Conservation (phyloP, 208 protist genomes). For the Tritrichomonas foetus region DNA sequence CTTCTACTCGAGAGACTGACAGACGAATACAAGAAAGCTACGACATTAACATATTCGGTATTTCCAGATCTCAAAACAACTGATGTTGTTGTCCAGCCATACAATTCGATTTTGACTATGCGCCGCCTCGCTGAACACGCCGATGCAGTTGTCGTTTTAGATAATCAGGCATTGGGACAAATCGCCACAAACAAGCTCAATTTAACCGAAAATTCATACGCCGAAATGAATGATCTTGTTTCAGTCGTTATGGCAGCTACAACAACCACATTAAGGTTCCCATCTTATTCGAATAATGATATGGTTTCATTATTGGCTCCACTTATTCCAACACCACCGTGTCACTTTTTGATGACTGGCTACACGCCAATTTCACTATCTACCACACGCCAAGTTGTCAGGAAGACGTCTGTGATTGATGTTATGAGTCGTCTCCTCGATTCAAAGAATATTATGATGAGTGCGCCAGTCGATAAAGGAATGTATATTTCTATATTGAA, state of each 20-base stretch:
- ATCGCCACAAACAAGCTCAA: constrained; percentile 67
- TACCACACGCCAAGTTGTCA: constrained; percentile 62
- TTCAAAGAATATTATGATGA: constrained; percentile 96
- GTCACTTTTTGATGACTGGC: constrained; percentile 92
- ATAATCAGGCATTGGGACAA: constrained; percentile 91
- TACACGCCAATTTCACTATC: constrained; percentile 91
- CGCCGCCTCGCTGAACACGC: constrained; percentile 82
- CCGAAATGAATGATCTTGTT: constrained; percentile 83
- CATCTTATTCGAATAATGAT: constrained; percentile 94
- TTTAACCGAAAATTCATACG: constrained; percentile 80
- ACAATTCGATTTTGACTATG: constrained; percentile 98
- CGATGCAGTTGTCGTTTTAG: constrained; percentile 79
- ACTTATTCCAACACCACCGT: constrained; percentile 96
- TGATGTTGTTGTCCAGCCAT: constrained; percentile 99
- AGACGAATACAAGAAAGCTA: constrained; percentile 79
- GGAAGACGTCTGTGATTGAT: constrained; percentile 98
- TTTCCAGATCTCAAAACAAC: constrained; percentile 56
- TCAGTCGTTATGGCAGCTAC: constrained; percentile 97
- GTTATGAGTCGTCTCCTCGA: constrained; percentile 98
- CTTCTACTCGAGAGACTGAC: constrained; percentile 94
- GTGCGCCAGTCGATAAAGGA: constrained; percentile 61
- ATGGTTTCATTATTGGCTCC: constrained; percentile 89
- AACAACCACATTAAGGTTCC: constrained; percentile 96
- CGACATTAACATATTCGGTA: constrained; percentile 93
- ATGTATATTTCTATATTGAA: constrained; percentile 97